Evolutionary conservation across 225 moss, liverwort and hornwort genomes (phyloP).

Genomic region (Marchantia paleacea): DNA sequence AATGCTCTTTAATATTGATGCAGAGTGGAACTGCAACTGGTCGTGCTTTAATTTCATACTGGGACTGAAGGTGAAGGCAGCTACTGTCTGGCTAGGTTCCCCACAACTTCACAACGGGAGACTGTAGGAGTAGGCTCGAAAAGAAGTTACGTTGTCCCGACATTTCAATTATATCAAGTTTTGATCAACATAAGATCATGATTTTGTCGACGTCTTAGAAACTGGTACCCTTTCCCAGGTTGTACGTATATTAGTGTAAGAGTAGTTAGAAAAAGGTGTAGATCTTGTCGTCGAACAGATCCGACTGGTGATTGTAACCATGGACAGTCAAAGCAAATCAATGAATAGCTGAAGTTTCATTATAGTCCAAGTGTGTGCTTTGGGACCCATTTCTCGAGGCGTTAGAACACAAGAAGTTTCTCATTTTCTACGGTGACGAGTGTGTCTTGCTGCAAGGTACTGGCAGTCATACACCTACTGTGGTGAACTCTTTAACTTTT

Average conservation of each 20-base stretch:
- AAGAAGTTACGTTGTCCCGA: not conserved
- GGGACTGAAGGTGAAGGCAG: conserved; percentile 5
- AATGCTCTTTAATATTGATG: conserved; percentile 38
- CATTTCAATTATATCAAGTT: conserved; percentile 2
- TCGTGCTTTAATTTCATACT: conserved; percentile 2
- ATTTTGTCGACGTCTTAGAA: not conserved
- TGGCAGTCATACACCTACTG: not conserved
- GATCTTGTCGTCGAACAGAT: not conserved
- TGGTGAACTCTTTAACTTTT: not conserved
- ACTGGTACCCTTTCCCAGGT: conserved; percentile 21
- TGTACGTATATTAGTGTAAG: conserved; percentile 29
- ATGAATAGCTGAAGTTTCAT: conserved; percentile 6
- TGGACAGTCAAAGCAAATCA: conserved; percentile 9
- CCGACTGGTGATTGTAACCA: conserved; percentile 8
- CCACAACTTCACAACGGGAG: not conserved
- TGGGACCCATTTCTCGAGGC: conserved; percentile 1
- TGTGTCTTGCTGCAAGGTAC: conserved; percentile 1
- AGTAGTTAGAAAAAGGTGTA: conserved; percentile 22
- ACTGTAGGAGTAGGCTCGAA: conserved; percentile 9
- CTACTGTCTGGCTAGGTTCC: conserved; percentile 5
- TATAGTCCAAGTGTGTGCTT: not conserved
- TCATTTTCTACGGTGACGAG: not conserved
- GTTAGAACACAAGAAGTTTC: not conserved
- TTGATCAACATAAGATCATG: conserved; percentile 9
- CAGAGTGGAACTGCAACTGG: conserved; percentile 15